Conservation (phyloP, 2,329 filamentous ascomycete genomes). For the Calycina herbarum region DNA sequence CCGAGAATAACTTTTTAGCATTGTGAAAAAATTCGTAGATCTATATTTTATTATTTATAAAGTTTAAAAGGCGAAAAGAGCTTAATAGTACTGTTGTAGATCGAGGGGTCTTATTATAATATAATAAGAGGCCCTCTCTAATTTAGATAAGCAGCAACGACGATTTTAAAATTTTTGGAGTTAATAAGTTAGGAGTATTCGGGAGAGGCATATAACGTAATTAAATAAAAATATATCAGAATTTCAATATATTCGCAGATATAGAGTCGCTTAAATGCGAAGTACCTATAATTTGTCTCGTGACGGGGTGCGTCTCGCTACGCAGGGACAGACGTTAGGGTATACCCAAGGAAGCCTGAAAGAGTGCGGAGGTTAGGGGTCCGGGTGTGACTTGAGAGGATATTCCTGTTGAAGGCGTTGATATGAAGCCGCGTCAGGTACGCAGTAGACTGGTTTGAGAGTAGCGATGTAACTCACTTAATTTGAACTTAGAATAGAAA, state of each 20-base stretch:
- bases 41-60: conserved; percentile 8
- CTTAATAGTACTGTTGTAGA: conserved; percentile 5
- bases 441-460: no score
- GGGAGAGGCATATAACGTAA: conserved; percentile 7
- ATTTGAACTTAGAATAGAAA: no score
- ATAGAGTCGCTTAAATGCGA: conserved; percentile 1
- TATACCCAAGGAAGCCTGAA: no score
- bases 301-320: no score
- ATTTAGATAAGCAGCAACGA: conserved; percentile 5
- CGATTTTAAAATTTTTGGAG: conserved; percentile 8
- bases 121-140: conserved; percentile 6
- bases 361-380: no score
- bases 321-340: conserved; percentile 12
- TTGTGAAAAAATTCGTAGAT: conserved; percentile 8
- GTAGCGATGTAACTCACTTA: no score
- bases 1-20: conserved; percentile 7
- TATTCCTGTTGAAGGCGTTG: no score
- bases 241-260: conserved; percentile 5
- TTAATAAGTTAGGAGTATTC: background rate
- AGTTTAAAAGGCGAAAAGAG: conserved; percentile 9
- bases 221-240: conserved; percentile 5
- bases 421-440: no score
- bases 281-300: conserved; percentile 4
- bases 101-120: conserved; percentile 6
- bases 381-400: no score